These are phyloP conservation scores for Serendipita sp. DNA, from an alignment of 768 basidiomycete species.

Conservation along the genomic window DNA sequence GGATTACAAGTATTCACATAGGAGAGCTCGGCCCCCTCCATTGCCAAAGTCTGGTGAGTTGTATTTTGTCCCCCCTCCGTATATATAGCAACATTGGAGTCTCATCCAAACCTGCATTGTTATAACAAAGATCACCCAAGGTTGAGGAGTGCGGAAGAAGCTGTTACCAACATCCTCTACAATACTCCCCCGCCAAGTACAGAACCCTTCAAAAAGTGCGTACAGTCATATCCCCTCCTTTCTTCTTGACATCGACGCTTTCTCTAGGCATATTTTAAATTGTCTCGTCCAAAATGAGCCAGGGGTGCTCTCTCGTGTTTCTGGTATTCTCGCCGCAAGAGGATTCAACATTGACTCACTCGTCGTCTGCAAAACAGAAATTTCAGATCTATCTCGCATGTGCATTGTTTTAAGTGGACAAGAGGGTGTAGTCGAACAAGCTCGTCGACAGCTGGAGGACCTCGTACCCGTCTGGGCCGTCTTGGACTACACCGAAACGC, in stretches of 20 bases:
- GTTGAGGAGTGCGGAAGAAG: constrained; percentile 77
- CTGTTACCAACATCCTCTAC: constrained; percentile 94
- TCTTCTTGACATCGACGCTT: not conserved
- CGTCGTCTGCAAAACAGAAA: constrained; percentile 95
- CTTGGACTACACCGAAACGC: constrained; percentile 90
- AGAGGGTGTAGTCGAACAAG: constrained; percentile 96
- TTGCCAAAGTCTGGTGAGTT: constrained; percentile 31
- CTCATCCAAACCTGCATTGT: not conserved
- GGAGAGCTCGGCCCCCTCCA: constrained; percentile 53
- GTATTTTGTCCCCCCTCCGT: not conserved
- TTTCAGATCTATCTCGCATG: constrained; percentile 94
- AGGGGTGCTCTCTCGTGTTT: constrained; percentile 95
- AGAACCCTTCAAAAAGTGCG: constrained; percentile 85
- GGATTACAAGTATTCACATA: constrained; percentile 72
- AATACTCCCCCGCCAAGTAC: constrained; percentile 85
- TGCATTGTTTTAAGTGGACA: constrained; percentile 94
- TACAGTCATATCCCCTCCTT: constrained; percentile 5
- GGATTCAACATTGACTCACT: constrained; percentile 99
- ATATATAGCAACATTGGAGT: too few species aligned
- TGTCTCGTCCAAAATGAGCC: constrained; percentile 99
- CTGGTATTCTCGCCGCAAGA: constrained; percentile 89
- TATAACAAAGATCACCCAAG: constrained; percentile 67
- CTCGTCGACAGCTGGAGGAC: constrained; percentile 88
- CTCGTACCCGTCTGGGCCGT: constrained; percentile 99
- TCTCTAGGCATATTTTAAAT: constrained; percentile 75